These are phyloP conservation scores for Neurospora discreta DNA, from an alignment of 495 filamentous ascomycete species.

Conservation along the genomic window DNA sequence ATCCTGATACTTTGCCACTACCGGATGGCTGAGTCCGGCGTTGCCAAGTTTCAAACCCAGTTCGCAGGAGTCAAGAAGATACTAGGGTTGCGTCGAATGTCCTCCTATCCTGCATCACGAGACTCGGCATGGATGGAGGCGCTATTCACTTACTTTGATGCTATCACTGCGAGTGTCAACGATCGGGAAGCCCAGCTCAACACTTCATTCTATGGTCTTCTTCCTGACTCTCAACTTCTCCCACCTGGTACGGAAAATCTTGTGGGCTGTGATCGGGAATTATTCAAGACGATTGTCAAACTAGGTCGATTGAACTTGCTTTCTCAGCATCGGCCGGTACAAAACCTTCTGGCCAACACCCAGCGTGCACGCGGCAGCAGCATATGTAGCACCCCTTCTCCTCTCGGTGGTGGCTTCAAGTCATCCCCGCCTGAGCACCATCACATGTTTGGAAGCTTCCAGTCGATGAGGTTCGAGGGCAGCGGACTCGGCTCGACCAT, in stretches of 20 bases:
- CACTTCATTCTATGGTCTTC: conserved; percentile 47
- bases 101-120: conserved; percentile 54
- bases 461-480: conserved; percentile 44
- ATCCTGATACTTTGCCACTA: conserved; percentile 83
- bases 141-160: conserved; percentile 94
- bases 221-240: conserved; percentile 59
- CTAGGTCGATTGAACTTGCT: conserved; percentile 82
- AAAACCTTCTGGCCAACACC: conserved; percentile 20
- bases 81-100: conserved; percentile 64
- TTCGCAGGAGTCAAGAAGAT: conserved; percentile 92
- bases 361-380: conserved; percentile 11
- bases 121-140: conserved; percentile 77
- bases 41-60: conserved; percentile 86
- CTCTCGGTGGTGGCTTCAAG: conserved; percentile 40
- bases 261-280: conserved; percentile 71
- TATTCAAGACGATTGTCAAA: conserved; percentile 68
- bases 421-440: conserved; percentile 18
- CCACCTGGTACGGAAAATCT: conserved; percentile 56
- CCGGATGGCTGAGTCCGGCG: conserved; percentile 84
- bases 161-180: conserved; percentile 86
- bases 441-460: conserved; percentile 12
- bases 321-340: conserved; percentile 58
- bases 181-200: conserved; percentile 84
- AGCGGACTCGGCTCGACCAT: conserved; percentile 47
- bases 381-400: conserved; percentile 18